Evolutionary conservation across 2,329 filamentous ascomycete genomes (phyloP).

Genomic region (Ceratocystis huliohia): DNA sequence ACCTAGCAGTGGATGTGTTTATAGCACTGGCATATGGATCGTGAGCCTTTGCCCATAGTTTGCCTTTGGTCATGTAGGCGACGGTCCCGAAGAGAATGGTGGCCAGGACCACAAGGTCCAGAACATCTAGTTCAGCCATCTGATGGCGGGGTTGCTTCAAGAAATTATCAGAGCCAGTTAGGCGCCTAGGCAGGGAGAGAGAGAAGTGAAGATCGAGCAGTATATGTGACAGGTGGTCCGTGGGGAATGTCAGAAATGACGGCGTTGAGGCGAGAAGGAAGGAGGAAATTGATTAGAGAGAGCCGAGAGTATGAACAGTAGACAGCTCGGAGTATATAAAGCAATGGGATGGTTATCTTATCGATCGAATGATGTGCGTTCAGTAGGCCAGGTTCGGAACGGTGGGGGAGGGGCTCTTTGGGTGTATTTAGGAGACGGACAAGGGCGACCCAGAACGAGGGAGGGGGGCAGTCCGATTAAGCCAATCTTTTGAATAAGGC

Average conservation of each 20-base stretch:
- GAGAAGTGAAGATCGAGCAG: not conserved
- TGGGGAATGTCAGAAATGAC: not conserved
- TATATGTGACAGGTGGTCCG: not conserved
- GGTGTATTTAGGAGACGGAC: not conserved
- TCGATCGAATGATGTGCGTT: not conserved
- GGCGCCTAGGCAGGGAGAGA: not conserved
- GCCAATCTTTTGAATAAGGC: not conserved
- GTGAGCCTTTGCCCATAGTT: constrained; percentile 76
- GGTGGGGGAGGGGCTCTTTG: not conserved
- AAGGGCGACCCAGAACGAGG: not conserved
- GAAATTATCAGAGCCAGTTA: not conserved
- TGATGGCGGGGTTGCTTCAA: constrained; percentile 26
- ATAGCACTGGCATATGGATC: constrained; percentile 73
- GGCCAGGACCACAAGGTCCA: constrained; percentile 86
- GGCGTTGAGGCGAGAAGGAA: not conserved
- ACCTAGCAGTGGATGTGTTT: constrained; percentile 56
- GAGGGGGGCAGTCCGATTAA: not conserved
- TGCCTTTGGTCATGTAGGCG: constrained; percentile 97
- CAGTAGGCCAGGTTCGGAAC: not conserved
- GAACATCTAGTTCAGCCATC: constrained; percentile 92
- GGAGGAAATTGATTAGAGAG: not conserved
- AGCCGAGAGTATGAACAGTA: not conserved
- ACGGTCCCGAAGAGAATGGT: constrained; percentile 73
- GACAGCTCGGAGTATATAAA: not conserved
- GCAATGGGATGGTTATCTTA: not conserved